Evolutionary conservation across 2,329 filamentous ascomycete species (phyloP).

Genomic region (Ophiostoma sp.): DNA sequence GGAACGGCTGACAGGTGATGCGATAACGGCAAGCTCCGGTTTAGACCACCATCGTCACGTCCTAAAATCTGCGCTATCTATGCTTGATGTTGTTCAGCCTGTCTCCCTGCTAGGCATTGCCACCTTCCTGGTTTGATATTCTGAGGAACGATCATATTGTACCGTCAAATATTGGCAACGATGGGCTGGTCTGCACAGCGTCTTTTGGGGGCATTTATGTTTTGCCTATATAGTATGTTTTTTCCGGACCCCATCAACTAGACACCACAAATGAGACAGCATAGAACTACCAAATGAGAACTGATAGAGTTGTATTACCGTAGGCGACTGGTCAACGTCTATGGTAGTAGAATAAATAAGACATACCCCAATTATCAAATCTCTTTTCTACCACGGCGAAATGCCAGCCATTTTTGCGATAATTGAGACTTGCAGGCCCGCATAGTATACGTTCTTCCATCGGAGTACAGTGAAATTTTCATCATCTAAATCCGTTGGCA

Average conservation of each 20-base stretch:
- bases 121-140: slow-evolving; percentile 1
- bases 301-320: not conserved
- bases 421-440: not conserved
- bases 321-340: not conserved
- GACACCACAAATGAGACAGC: not conserved
- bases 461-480: not conserved
- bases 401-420: not conserved
- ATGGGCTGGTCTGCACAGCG: not conserved
- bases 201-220: not conserved
- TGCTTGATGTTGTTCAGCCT: not conserved
- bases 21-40: not conserved
- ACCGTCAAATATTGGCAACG: not conserved
- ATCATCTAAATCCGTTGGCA: not conserved
- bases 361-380: not conserved
- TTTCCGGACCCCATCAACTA: not conserved
- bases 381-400: not conserved
- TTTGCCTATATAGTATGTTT: not conserved
- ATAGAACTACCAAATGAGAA: not conserved
- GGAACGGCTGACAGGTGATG: not conserved
- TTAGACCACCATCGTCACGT: not conserved
- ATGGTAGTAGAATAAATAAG: not conserved
- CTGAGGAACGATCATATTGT: not conserved
- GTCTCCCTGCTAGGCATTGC: not conserved
- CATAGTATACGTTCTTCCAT: not conserved
- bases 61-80: not conserved